Evolutionary conservation across 129 eudicot species (phyloP).

Genomic region (Lactuca saligna): DNA sequence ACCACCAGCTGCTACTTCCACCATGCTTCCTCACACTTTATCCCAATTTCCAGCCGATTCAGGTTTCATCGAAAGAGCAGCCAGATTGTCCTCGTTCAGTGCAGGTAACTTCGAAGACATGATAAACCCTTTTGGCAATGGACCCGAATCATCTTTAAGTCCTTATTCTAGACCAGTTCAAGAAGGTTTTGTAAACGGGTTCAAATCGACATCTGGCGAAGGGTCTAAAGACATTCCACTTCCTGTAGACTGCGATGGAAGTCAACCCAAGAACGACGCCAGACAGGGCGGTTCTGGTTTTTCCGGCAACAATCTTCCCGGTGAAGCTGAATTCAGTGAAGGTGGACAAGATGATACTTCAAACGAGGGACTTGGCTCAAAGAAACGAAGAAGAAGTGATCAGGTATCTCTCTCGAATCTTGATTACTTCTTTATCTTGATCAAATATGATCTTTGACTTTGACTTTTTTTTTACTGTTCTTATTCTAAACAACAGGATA

Average conservation of each 20-base stretch:
- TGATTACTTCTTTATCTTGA: slow-evolving; percentile 1
- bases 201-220: slow-evolving; percentile 39
- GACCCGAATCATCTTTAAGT: slow-evolving; percentile 36
- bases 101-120: slow-evolving; percentile 67
- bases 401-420: slow-evolving; percentile 43
- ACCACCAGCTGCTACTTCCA: slow-evolving; percentile 28
- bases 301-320: slow-evolving; percentile 52
- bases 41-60: slow-evolving; percentile 77
- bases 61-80: slow-evolving; percentile 81
- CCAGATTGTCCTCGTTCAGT: slow-evolving; percentile 64
- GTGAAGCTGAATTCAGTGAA: slow-evolving; percentile 63
- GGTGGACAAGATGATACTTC: slow-evolving; percentile 54
- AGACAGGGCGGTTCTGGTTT: slow-evolving; percentile 48
- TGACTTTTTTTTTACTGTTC: slow-evolving; percentile 5
- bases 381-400: slow-evolving; percentile 68
- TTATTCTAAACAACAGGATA: slow-evolving; percentile 39
- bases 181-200: slow-evolving; percentile 41
- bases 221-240: slow-evolving; percentile 43
- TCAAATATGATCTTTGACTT: not conserved
- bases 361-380: slow-evolving; percentile 48
- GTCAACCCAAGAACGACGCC: slow-evolving; percentile 45
- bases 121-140: slow-evolving; percentile 52
- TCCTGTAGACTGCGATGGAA: slow-evolving; percentile 41
- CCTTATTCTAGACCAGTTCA: slow-evolving; percentile 44
- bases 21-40: slow-evolving; percentile 52